phyloP scores from a whole-genome alignment of 768 basidiomycete genomes.

The Pisolithus orientalis region DNA sequence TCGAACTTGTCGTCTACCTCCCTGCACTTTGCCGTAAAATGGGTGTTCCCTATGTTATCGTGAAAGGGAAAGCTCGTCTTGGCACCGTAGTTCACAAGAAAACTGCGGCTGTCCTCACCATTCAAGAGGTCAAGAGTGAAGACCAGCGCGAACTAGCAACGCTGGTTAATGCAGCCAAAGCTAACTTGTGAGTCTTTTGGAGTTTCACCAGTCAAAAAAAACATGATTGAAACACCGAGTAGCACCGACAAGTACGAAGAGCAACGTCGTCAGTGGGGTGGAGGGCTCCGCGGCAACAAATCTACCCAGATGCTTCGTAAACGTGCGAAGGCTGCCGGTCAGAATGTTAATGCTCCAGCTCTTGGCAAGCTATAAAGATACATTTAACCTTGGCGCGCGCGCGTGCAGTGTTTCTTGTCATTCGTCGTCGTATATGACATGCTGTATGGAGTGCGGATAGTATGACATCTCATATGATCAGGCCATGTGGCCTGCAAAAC shows the following conservation, averaged over 20 bases:
- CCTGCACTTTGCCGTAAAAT: slow-evolving; percentile 99
- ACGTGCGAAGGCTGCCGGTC: slow-evolving; percentile 88
- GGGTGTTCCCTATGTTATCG: slow-evolving; percentile 98
- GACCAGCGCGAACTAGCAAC: slow-evolving; percentile 91
- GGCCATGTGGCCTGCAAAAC: not conserved
- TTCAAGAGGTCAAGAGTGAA: slow-evolving; percentile 94
- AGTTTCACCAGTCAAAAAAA: too few relatives aligned
- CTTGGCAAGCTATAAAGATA: slow-evolving; percentile 57
- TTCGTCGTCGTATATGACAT: slow-evolving; percentile 9
- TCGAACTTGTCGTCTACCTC: slow-evolving; percentile 97
- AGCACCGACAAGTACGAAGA: slow-evolving; percentile 94
- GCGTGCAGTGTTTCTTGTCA: not conserved
- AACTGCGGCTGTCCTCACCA: slow-evolving; percentile 84
- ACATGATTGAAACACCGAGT: not conserved
- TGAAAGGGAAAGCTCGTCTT: slow-evolving; percentile 97
- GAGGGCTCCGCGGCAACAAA: slow-evolving; percentile 93
- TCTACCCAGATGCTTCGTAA: slow-evolving; percentile 89
- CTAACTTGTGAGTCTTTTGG: slow-evolving; percentile 76
- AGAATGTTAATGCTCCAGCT: slow-evolving; percentile 46
- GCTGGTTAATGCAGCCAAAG: slow-evolving; percentile 88
- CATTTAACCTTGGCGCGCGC: not conserved
- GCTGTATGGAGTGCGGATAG: slow-evolving; percentile 13
- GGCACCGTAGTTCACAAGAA: slow-evolving; percentile 99
- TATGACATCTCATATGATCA: slow-evolving; percentile 4
- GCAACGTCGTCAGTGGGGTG: slow-evolving; percentile 88